Evolutionary conservation across 345 rosid species (phyloP).

Genomic region (Eucalyptus polyanthemos): DNA sequence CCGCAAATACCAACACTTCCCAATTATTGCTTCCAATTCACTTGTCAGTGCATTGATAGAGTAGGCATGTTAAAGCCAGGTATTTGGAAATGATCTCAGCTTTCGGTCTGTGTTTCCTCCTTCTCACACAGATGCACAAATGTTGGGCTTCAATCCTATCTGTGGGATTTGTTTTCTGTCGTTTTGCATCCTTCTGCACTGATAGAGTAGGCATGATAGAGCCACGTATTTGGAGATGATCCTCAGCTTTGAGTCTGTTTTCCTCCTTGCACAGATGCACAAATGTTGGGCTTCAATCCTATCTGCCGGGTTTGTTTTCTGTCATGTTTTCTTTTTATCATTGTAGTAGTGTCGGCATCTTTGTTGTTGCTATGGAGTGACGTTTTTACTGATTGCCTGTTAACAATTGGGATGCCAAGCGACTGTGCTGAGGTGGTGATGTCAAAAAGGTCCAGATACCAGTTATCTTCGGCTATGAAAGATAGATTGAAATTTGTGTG

Average conservation of each 20-base stretch:
- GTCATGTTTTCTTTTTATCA: not conserved
- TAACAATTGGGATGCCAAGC: not conserved
- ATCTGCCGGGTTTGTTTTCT: not conserved
- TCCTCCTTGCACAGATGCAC: not conserved
- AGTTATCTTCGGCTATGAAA: not conserved
- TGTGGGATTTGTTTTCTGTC: not conserved
- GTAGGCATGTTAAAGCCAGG: not conserved
- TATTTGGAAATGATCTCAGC: not conserved
- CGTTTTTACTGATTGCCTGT: not conserved
- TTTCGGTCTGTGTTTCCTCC: not conserved
- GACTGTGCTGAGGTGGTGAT: not conserved
- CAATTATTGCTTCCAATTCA: not conserved
- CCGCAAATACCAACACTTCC: not conserved
- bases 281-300: not conserved
- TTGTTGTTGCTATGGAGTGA: not conserved
- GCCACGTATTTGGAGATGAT: not conserved
- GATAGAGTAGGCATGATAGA: not conserved
- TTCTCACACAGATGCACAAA: not conserved
- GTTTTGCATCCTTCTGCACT: not conserved
- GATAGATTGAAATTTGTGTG: not conserved
- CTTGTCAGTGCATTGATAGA: not conserved
- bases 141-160: not conserved
- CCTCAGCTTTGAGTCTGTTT: not conserved
- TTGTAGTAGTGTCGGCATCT: not conserved
- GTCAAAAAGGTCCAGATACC: not conserved